Conservation (phyloP, 441 rosid genomes). For the Gossypium laxum region DNA sequence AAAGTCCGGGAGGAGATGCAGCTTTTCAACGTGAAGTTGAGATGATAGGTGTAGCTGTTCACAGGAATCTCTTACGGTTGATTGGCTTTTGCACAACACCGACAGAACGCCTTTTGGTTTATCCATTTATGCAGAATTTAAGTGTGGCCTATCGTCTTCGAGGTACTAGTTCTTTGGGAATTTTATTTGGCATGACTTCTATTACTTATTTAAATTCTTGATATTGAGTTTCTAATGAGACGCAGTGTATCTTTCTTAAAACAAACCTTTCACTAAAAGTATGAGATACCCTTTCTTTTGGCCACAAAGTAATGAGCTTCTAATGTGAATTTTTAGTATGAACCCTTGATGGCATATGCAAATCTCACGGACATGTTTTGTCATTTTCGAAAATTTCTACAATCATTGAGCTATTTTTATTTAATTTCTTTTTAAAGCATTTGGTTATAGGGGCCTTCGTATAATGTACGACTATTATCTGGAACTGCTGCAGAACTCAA, state of each 20-base stretch:
- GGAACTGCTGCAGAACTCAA: conserved; percentile 47
- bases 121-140: conserved; percentile 84
- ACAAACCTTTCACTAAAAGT: too few relatives aligned
- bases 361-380: neutral
- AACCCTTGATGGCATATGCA: neutral
- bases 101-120: conserved; percentile 77
- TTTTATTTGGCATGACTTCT: neutral
- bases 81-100: conserved; percentile 90
- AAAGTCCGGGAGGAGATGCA: conserved; percentile 83
- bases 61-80: conserved; percentile 63
- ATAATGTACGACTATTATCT: neutral
- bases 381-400: neutral
- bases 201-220: neutral
- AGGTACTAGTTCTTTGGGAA: conserved; percentile 34
- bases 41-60: conserved; percentile 93
- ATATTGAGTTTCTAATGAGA: neutral
- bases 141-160: conserved; percentile 78
- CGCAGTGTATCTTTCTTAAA: neutral
- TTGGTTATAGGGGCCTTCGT: neutral
- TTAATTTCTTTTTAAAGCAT: neutral
- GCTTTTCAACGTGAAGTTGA: conserved; percentile 92
- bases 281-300: too few relatives aligned
- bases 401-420: neutral
- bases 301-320: too few relatives aligned
- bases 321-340: neutral